These are phyloP conservation scores for Dothiorella sarmentorum DNA, from an alignment of 2,329 filamentous ascomycete species.

Conservation along the genomic window DNA sequence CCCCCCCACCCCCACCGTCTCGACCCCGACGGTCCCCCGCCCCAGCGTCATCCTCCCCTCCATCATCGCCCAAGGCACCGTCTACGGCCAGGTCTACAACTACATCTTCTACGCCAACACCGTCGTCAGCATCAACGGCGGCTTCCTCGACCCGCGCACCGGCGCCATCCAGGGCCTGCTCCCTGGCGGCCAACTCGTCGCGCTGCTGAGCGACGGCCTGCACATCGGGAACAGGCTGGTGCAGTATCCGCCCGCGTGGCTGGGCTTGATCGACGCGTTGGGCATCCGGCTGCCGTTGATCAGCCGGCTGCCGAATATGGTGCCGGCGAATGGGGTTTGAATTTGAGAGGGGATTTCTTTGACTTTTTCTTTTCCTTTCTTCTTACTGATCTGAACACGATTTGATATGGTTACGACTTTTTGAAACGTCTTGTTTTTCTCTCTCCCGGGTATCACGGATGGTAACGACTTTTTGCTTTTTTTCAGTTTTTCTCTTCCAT, in stretches of 20 bases:
- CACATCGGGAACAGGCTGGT: slow-evolving; percentile 16
- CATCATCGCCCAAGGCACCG: slow-evolving; percentile 11
- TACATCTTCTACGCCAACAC: slow-evolving; percentile 18
- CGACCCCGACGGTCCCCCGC: too few species aligned
- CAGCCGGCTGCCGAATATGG: not conserved
- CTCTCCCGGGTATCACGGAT: too few species aligned
- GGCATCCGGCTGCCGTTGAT: slow-evolving; percentile 4
- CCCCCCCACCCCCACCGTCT: not conserved
- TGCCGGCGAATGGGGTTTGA: not conserved
- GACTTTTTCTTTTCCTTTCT: too few species aligned
- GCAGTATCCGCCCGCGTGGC: slow-evolving; percentile 10
- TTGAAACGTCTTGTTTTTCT: too few species aligned
- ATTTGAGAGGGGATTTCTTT: too few species aligned
- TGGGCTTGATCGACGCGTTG: not conserved
- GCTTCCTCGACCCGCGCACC: slow-evolving; percentile 13
- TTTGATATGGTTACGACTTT: too few species aligned
- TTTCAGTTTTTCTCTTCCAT: too few species aligned
- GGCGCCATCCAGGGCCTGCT: slow-evolving; percentile 11
- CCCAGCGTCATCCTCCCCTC: not conserved
- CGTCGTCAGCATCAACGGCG: slow-evolving; percentile 13
- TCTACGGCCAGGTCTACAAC: slow-evolving; percentile 17
- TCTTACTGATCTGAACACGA: too few species aligned
- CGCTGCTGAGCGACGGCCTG: slow-evolving; percentile 6
- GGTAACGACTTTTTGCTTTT: too few species aligned
- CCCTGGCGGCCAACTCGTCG: slow-evolving; percentile 11